Percentiles rank a stretch among this genome's conserved stretches.
Evolutionary conservation across 2,329 filamentous ascomycete genomes (phyloP).

Genomic region (Neurospora crassa): DNA sequence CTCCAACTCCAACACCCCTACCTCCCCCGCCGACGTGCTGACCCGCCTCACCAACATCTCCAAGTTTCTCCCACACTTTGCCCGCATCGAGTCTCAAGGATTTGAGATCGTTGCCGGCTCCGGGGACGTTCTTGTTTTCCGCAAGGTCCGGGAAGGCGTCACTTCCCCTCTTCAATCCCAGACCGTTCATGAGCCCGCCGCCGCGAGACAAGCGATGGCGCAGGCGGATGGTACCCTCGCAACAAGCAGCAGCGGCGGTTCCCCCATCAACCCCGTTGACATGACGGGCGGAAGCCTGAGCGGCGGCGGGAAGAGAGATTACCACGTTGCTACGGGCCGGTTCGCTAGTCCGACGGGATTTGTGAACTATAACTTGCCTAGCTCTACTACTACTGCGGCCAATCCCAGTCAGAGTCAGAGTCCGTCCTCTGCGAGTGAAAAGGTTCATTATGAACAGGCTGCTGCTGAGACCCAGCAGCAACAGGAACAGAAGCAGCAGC

Average conservation of each 20-base stretch:
- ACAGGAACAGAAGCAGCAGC: conserved; percentile 7
- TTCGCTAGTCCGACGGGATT: conserved; percentile 58
- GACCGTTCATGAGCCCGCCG: background rate
- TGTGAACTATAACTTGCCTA: conserved; percentile 46
- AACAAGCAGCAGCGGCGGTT: too few species aligned
- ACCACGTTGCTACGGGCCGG: conserved; percentile 37
- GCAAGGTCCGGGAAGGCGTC: conserved; percentile 38
- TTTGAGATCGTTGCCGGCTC: conserved; percentile 58
- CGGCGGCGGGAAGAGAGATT: conserved; percentile 21
- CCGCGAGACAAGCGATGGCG: background rate
- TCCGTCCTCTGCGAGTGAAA: conserved; percentile 22
- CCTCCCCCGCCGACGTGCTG: conserved; percentile 46
- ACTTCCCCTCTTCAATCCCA: conserved; percentile 4
- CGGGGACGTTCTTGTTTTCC: conserved; percentile 56
- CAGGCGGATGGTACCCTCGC: background rate
- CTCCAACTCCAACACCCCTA: conserved; percentile 34
- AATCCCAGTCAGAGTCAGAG: conserved; percentile 28
- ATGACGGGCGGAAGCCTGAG: conserved; percentile 31
- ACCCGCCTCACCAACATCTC: conserved; percentile 51
- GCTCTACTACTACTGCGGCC: conserved; percentile 21
- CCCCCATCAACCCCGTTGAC: conserved; percentile 47
- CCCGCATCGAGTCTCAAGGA: conserved; percentile 46
- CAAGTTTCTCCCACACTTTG: conserved; percentile 57
- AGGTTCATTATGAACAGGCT: conserved; percentile 36
- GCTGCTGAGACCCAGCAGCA: conserved; percentile 23